These are phyloP conservation scores for Mayamaea pseudoterrestris DNA, from an alignment of 108 stramenopile species.

Conservation along the genomic window DNA sequence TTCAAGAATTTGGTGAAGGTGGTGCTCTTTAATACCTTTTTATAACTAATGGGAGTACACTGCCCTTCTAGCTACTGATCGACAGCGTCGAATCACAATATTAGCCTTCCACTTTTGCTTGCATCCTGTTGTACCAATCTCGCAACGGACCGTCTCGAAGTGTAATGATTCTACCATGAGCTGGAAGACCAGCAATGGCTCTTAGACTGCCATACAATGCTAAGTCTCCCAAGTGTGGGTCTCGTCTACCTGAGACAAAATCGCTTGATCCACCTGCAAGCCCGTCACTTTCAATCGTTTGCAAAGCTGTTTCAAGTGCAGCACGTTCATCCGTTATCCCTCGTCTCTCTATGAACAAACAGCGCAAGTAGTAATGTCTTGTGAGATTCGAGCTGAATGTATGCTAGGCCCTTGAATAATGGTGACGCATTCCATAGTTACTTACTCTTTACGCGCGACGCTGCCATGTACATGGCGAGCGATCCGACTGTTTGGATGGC, in stretches of 20 bases:
- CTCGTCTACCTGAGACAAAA: conserved; percentile 12
- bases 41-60: background rate
- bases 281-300: conserved; percentile 40
- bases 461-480: conserved; percentile 82
- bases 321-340: conserved; percentile 61
- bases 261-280: conserved; percentile 6
- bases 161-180: conserved; percentile 14
- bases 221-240: conserved; percentile 61
- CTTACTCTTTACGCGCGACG: conserved; percentile 74
- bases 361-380: too few relatives aligned
- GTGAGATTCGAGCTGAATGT: too few relatives aligned
- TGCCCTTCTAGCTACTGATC: background rate
- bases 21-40: conserved; percentile 36
- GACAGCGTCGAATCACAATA: too few relatives aligned
- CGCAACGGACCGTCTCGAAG: background rate
- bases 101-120: background rate
- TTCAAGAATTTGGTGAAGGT: conserved; percentile 59
- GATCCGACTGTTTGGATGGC: conserved; percentile 58
- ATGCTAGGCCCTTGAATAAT: too few relatives aligned
- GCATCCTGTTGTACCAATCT: conserved; percentile 8
- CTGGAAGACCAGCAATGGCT: conserved; percentile 52
- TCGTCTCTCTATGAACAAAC: conserved; percentile 36
- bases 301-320: conserved; percentile 53
- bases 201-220: conserved; percentile 76
- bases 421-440: conserved; percentile 5